Conservation (phyloP, 2,329 filamentous ascomycete genomes). For the Fusarium newnesense region DNA sequence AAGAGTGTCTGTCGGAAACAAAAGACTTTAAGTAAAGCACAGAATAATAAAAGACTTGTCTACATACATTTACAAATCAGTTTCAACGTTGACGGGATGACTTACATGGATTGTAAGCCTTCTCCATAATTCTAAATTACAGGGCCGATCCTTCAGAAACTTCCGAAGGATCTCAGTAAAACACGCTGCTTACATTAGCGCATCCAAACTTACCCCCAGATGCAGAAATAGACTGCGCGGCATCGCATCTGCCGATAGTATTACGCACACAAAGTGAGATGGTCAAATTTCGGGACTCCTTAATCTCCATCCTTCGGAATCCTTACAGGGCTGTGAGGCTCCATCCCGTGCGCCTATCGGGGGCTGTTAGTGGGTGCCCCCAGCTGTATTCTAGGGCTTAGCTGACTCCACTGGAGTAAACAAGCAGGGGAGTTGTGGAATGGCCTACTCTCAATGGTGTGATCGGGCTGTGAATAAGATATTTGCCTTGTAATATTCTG, state of each 20-base stretch:
- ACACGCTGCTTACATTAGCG: background rate
- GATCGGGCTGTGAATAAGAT: background rate
- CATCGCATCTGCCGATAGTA: background rate
- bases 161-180: background rate
- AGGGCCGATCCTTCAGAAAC: background rate
- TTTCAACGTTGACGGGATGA: background rate
- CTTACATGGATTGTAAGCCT: background rate
- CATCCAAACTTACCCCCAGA: background rate
- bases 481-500: background rate
- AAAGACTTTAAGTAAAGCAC: conserved; percentile 24
- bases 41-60: background rate
- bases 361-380: background rate
- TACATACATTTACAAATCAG: background rate
- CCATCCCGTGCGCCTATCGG: background rate
- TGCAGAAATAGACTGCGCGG: background rate
- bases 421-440: background rate
- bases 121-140: background rate
- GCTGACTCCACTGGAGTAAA: background rate
- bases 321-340: background rate
- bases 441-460: fast-evolving
- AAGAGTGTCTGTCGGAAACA: background rate
- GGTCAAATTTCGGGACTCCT: background rate
- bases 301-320: conserved; percentile 9
- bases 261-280: background rate
- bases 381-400: background rate